Percentiles rank a stretch among this genome's conserved stretches.
Conservation (phyloP, 768 basidiomycete genomes). For the Phaeolepiota aurea region DNA sequence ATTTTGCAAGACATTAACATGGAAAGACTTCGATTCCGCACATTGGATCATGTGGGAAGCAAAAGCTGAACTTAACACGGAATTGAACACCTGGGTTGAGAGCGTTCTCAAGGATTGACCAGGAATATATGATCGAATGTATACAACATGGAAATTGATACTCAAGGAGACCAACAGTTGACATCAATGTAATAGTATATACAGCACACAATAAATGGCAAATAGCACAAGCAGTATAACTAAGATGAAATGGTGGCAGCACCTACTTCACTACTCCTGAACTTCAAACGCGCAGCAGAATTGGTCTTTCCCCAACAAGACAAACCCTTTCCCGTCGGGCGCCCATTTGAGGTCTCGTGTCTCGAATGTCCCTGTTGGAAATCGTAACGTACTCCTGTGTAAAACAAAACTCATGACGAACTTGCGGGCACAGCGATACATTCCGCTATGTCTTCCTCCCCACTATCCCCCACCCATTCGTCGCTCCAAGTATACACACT, state of each 20-base stretch:
- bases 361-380: conserved; percentile 56
- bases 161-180: too few species aligned
- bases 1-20: neutral
- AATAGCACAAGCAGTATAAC: too few species aligned
- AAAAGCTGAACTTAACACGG: conserved; percentile 9
- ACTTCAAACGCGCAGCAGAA: conserved; percentile 89
- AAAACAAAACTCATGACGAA: conserved; percentile 29
- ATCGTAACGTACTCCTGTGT: conserved; percentile 6
- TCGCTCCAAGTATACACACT: conserved; percentile 78
- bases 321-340: conserved; percentile 78
- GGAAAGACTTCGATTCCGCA: conserved; percentile 8
- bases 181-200: too few species aligned
- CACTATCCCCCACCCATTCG: conserved; percentile 61
- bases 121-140: too few species aligned
- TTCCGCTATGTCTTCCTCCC: conserved; percentile 76
- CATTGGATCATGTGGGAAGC: conserved; percentile 14
- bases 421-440: conserved; percentile 86
- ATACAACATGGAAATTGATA: too few species aligned
- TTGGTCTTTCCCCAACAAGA: conserved; percentile 64
- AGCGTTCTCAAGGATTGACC: too few species aligned
- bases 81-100: too few species aligned
- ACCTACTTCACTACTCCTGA: too few species aligned
- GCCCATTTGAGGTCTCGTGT: conserved; percentile 69
- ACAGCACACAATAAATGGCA: too few species aligned
- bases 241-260: too few species aligned